phyloP scores from a whole-genome alignment of 192 early-diverging fungal genomes.

The Glomus cerebriforme region DNA sequence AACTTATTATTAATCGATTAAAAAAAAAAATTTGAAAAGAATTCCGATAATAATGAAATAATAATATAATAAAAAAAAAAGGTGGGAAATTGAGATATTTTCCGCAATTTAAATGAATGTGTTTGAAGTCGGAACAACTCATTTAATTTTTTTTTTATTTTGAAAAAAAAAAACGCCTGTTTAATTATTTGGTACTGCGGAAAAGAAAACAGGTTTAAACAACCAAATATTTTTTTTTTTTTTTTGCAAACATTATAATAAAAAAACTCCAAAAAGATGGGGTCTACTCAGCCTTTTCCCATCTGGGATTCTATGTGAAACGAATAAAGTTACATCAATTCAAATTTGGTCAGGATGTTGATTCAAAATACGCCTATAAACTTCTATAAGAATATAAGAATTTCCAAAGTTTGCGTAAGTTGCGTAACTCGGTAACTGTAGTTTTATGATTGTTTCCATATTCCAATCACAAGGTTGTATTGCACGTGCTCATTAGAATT shows the following conservation, averaged over 20 bases:
- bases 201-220: neutral
- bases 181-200: neutral
- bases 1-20: no score
- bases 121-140: neutral
- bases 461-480: neutral
- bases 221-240: neutral
- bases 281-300: neutral
- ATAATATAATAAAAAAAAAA: neutral
- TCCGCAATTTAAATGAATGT: neutral
- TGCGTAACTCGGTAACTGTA: neutral
- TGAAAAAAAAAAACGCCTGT: neutral
- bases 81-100: neutral
- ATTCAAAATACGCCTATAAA: neutral
- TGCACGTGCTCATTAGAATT: neutral
- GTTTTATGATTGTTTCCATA: neutral
- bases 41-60: neutral
- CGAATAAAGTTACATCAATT: neutral
- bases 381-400: no score
- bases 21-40: neutral
- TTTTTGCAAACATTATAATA: neutral
- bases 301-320: neutral
- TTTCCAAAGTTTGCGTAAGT: no score
- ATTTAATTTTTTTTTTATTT: neutral
- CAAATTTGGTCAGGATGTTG: neutral
- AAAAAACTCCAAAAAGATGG: neutral